A percentile compares a stretch with the other conserved stretches of the same genome.
These are phyloP conservation scores for Ganoderma leucocontextum DNA, from an alignment of 1,284 basidiomycete genomes.

Conservation along the genomic window DNA sequence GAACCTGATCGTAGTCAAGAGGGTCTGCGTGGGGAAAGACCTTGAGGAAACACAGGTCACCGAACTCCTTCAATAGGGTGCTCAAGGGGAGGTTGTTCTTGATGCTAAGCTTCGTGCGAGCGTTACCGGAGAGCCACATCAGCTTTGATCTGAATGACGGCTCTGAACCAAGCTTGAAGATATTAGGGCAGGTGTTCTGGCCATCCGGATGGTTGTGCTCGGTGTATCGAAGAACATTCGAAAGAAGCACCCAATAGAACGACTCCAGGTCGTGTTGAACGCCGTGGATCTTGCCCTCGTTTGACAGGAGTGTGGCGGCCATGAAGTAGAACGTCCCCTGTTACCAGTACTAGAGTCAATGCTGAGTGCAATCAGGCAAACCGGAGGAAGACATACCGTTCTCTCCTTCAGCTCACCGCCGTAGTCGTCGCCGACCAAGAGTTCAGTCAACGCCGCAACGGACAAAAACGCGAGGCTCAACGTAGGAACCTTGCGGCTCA, in stretches of 20 bases:
- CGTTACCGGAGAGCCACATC: not conserved
- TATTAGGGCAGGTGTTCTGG: not conserved
- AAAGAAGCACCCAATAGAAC: conserved; percentile 28
- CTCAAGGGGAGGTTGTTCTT: conserved; percentile 9
- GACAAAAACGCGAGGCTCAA: not conserved
- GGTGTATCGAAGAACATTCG: conserved; percentile 21
- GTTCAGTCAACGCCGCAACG: not conserved
- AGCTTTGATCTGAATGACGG: not conserved
- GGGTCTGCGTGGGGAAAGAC: not conserved
- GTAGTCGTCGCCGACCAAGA: not conserved
- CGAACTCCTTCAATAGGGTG: conserved; percentile 10
- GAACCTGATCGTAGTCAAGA: conserved; percentile 12
- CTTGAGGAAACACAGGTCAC: not conserved
- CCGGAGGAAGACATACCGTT: conserved; percentile 15
- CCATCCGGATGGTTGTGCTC: not conserved
- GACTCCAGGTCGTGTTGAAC: conserved; percentile 30
- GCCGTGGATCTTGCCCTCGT: not conserved
- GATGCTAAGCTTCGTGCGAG: conserved; percentile 3
- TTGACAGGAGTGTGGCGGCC: not conserved
- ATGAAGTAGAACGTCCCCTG: conserved; percentile 25
- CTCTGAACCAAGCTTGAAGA: not conserved
- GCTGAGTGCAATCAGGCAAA: not conserved
- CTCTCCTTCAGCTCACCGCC: conserved; percentile 13
- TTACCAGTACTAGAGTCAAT: not conserved
- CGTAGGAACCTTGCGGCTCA: not conserved